Conservation (phyloP, 306 rosid genomes). For the Rosa multiflora region DNA sequence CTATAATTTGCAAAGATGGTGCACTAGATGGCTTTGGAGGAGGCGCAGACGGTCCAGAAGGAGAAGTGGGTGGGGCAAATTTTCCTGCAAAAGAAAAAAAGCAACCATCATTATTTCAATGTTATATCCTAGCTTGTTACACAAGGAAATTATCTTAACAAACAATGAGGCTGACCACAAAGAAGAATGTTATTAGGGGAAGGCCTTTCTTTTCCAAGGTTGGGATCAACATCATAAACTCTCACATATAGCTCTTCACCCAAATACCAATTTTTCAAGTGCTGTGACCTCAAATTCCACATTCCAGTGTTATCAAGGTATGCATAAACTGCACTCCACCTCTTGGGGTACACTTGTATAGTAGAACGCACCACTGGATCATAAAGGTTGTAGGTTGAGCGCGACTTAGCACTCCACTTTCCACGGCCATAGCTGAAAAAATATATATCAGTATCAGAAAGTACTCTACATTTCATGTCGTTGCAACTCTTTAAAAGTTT, state of each 20-base stretch:
- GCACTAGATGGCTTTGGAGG: conserved; percentile 29
- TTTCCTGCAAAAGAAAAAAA: conserved; percentile 29
- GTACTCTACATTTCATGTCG: not conserved
- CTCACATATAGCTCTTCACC: conserved; percentile 71
- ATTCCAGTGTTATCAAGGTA: conserved; percentile 71
- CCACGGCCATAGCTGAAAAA: conserved; percentile 45
- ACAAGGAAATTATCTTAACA: not conserved
- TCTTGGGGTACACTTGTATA: conserved; percentile 55
- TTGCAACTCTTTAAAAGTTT: not conserved
- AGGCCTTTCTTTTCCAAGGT: conserved; percentile 51
- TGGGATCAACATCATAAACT: conserved; percentile 55
- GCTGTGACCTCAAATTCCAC: conserved; percentile 82
- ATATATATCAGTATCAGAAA: not conserved
- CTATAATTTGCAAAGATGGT: conserved; percentile 20
- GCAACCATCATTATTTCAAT: not conserved
- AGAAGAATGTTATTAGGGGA: conserved; percentile 46
- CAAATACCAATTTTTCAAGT: conserved; percentile 55
- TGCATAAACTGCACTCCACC: conserved; percentile 71
- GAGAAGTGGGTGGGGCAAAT: conserved; percentile 27
- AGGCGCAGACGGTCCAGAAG: conserved; percentile 9
- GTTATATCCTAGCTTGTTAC: not conserved
- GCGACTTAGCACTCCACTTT: conserved; percentile 36
- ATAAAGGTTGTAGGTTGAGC: conserved; percentile 42
- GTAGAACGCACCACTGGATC: conserved; percentile 62
- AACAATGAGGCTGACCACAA: conserved; percentile 50